Evolutionary conservation across 2,329 filamentous ascomycete genomes (phyloP).

Genomic region (Calonectria ilicicola): DNA sequence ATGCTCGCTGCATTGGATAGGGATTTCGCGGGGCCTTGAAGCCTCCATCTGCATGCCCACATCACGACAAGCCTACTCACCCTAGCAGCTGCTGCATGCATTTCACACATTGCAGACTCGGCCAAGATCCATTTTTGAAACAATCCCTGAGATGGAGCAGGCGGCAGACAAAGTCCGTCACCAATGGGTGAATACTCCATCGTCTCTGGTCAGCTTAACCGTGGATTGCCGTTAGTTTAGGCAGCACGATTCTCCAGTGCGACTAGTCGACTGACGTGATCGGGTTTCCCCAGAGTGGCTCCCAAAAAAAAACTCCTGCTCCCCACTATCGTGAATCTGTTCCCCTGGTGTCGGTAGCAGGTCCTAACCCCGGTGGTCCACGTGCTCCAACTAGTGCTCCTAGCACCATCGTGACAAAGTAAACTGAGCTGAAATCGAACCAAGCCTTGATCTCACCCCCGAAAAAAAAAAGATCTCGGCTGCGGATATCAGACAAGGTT

Average conservation of each 20-base stretch:
- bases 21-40: conserved; percentile 20
- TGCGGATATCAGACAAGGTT: neutral
- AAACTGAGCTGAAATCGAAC: neutral
- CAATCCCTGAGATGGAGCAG: conserved; percentile 3
- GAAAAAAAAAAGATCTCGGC: neutral
- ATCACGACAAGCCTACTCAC: conserved; percentile 25
- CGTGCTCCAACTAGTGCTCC: neutral
- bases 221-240: conserved; percentile 19
- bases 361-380: conserved; percentile 16
- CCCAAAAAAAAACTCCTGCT: neutral
- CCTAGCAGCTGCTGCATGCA: conserved; percentile 29
- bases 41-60: conserved; percentile 34
- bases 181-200: neutral
- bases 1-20: conserved; percentile 19
- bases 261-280: conserved; percentile 26
- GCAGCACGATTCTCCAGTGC: conserved; percentile 20
- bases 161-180: conserved; percentile 26
- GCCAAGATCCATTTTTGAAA: conserved; percentile 27
- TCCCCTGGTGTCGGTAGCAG: conserved; percentile 4
- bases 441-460: neutral
- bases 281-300: conserved; percentile 21
- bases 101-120: conserved; percentile 34
- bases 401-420: neutral
- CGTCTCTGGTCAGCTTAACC: conserved; percentile 8
- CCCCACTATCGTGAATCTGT: conserved; percentile 6